Conservation (phyloP, 495 filamentous ascomycete species). For the Hypoxylon perforatum region DNA sequence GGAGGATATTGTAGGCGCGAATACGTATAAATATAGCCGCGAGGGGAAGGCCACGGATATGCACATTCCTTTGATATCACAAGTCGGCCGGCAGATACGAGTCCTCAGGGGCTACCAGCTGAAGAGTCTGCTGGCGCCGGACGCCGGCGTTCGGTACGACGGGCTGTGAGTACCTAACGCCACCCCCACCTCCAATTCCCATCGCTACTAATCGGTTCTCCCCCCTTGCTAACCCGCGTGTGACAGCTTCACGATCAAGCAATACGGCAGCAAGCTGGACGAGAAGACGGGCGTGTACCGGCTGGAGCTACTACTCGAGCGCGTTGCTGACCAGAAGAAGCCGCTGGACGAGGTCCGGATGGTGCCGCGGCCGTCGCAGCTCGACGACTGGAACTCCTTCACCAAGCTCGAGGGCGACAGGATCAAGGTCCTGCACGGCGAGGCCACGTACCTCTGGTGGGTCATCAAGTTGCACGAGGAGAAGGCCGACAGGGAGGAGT, state of each 20-base stretch:
- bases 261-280: constrained; percentile 53
- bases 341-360: constrained; percentile 44
- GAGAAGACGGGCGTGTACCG: constrained; percentile 41
- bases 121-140: constrained; percentile 57
- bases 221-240: too few species aligned
- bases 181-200: too few species aligned
- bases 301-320: constrained; percentile 51
- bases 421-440: constrained; percentile 38
- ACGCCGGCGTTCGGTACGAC: constrained; percentile 61
- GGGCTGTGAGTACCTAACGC: constrained; percentile 57
- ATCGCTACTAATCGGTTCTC: too few species aligned
- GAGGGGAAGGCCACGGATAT: constrained; percentile 49
- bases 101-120: constrained; percentile 56
- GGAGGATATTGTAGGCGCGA: constrained; percentile 48
- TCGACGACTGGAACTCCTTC: constrained; percentile 60
- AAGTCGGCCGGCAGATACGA: constrained; percentile 54
- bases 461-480: constrained; percentile 42
- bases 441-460: constrained; percentile 43
- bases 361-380: constrained; percentile 57
- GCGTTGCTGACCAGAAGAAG: constrained; percentile 43
- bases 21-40: constrained; percentile 49
- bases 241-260: constrained; percentile 44
- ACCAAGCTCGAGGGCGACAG: constrained; percentile 53
- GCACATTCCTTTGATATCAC: constrained; percentile 49
- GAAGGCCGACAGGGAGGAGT: constrained; percentile 40